These are phyloP conservation scores for Colletotrichum lentis DNA, from an alignment of 2,329 filamentous ascomycete genomes.

Conservation along the genomic window DNA sequence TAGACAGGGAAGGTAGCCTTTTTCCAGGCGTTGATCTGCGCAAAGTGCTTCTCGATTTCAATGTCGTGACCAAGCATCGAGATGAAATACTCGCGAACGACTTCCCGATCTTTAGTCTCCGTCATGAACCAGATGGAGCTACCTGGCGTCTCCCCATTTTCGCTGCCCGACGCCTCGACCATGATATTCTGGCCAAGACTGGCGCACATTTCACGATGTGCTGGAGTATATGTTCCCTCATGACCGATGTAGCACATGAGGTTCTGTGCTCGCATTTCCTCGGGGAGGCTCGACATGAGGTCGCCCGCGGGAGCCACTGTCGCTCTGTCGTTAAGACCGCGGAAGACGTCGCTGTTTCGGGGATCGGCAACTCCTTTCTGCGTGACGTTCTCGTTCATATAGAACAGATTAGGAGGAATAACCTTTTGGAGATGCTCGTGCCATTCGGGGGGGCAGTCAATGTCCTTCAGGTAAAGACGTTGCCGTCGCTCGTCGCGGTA, in stretches of 20 bases:
- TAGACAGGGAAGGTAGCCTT: conserved; percentile 93
- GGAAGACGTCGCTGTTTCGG: conserved; percentile 47
- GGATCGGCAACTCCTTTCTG: conserved; percentile 48
- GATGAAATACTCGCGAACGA: conserved; percentile 92
- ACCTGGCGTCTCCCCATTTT: conserved; percentile 80
- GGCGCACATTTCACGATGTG: conserved; percentile 97
- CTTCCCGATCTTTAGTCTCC: conserved; percentile 87
- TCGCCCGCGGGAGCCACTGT: conserved; percentile 80
- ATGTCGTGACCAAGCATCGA: conserved; percentile 95
- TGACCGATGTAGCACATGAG: conserved; percentile 99
- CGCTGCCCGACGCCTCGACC: conserved; percentile 84
- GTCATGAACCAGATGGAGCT: conserved; percentile 99
- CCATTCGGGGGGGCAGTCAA: conserved; percentile 92
- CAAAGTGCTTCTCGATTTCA: conserved; percentile 96
- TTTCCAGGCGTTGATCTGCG: conserved; percentile 94
- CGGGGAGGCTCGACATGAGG: conserved; percentile 90
- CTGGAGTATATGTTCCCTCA: conserved; percentile 94
- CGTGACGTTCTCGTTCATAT: conserved; percentile 82
- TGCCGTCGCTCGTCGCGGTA: conserved; percentile 83
- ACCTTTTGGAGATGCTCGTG: conserved; percentile 78
- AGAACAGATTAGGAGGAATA: conserved; percentile 85
- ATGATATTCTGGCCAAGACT: conserved; percentile 97
- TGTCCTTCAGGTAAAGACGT: conserved; percentile 94
- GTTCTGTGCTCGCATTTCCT: conserved; percentile 90
- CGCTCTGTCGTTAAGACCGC: conserved; percentile 57